Percentiles rank a stretch among this genome's conserved stretches.
These are phyloP conservation scores for Marchantia polymorpha DNA, from an alignment of 225 moss, liverwort and hornwort species.

Conservation along the genomic window DNA sequence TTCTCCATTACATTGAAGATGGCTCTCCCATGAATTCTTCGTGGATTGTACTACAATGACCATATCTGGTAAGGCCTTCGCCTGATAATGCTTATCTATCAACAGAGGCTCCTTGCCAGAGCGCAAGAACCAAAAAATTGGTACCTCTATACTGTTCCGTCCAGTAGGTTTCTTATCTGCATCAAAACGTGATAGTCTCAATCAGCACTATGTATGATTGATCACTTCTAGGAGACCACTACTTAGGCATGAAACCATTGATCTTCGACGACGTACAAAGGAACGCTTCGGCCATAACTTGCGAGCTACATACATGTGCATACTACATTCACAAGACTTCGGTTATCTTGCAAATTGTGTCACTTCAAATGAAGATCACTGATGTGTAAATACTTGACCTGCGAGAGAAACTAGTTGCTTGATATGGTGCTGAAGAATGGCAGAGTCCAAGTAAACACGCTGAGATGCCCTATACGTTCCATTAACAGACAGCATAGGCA, in stretches of 20 bases:
- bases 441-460: slow-evolving; percentile 89
- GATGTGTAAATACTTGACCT: not conserved
- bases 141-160: slow-evolving; percentile 69
- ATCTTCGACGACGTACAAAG: not conserved
- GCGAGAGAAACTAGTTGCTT: slow-evolving; percentile 46
- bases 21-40: slow-evolving; percentile 78
- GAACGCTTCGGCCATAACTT: not conserved
- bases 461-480: slow-evolving; percentile 80
- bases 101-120: slow-evolving; percentile 73
- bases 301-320: not conserved
- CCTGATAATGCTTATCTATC: slow-evolving; percentile 91
- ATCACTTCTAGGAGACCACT: too few species aligned
- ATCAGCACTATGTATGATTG: not conserved
- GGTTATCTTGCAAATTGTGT: not conserved
- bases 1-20: slow-evolving; percentile 92
- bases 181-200: not conserved
- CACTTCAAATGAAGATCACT: not conserved
- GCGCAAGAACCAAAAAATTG: slow-evolving; percentile 93
- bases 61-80: slow-evolving; percentile 93
- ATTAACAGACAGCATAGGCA: slow-evolving; percentile 80
- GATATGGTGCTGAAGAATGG: slow-evolving; percentile 84
- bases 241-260: too few species aligned
- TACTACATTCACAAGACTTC: not conserved
- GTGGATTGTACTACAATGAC: slow-evolving; percentile 87
- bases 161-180: slow-evolving; percentile 49